Evolutionary conservation across 2,329 filamentous ascomycete genomes (phyloP).

Genomic region (Trichoderma koningii): DNA sequence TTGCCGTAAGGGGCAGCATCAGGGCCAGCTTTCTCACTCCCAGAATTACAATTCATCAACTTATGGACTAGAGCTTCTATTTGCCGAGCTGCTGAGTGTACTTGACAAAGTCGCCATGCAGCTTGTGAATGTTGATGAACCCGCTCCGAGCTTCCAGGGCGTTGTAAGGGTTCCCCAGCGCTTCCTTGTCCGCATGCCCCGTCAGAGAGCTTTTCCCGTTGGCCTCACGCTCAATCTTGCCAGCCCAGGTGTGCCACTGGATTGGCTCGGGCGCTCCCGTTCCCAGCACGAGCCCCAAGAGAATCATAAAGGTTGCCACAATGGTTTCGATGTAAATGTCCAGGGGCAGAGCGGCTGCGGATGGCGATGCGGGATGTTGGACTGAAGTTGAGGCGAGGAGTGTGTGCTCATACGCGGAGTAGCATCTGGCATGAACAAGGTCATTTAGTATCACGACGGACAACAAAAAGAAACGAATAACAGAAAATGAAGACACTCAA

Average conservation of each 20-base stretch:
- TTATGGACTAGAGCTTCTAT: not conserved
- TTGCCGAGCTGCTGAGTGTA: slow-evolving; percentile 52
- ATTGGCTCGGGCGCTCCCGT: slow-evolving; percentile 82
- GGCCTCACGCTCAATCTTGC: slow-evolving; percentile 79
- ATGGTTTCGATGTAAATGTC: slow-evolving; percentile 90
- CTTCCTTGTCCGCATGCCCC: slow-evolving; percentile 66
- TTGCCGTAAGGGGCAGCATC: too few species aligned
- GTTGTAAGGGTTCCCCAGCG: slow-evolving; percentile 75
- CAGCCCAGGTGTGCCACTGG: slow-evolving; percentile 78
- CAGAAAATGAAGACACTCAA: not conserved
- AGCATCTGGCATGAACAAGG: slow-evolving; percentile 64
- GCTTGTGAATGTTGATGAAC: slow-evolving; percentile 84
- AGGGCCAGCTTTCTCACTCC: not conserved
- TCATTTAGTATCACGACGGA: not conserved
- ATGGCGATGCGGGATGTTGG: slow-evolving; percentile 47
- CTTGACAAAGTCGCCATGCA: slow-evolving; percentile 75
- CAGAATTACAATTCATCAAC: slow-evolving; percentile 2
- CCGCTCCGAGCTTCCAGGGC: slow-evolving; percentile 77
- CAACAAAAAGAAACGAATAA: not conserved
- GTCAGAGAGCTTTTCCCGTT: slow-evolving; percentile 54
- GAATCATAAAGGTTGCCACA: slow-evolving; percentile 76
- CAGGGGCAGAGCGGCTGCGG: slow-evolving; percentile 63
- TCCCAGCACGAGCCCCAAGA: slow-evolving; percentile 76
- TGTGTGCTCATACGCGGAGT: slow-evolving; percentile 93
- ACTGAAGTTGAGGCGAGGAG: slow-evolving; percentile 63